Evolutionary conservation across 2,329 filamentous ascomycete genomes (phyloP).

Genomic region (Fusarium robinianum): DNA sequence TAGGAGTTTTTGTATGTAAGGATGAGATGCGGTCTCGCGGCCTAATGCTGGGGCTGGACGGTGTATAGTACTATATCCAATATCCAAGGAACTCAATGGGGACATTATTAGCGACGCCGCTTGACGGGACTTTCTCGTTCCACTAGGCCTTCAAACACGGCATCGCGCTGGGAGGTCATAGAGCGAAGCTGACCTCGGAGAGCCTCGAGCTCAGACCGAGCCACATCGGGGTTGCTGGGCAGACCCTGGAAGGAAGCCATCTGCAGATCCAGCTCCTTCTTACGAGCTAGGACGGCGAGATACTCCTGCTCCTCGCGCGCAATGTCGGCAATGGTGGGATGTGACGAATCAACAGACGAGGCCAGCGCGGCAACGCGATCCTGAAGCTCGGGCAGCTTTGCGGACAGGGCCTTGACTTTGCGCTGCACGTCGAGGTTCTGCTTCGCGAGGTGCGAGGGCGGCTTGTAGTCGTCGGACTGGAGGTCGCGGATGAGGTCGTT

Average conservation of each 20-base stretch:
- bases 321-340: slow-evolving; percentile 61
- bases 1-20: slow-evolving; percentile 3
- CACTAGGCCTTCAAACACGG: slow-evolving; percentile 74
- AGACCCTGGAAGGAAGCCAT: slow-evolving; percentile 71
- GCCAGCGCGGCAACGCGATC: slow-evolving; percentile 55
- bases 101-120: slow-evolving; percentile 37
- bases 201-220: slow-evolving; percentile 70
- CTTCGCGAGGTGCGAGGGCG: slow-evolving; percentile 62
- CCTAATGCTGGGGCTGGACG: slow-evolving; percentile 13
- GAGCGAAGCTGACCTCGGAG: slow-evolving; percentile 66
- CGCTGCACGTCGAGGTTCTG: slow-evolving; percentile 77
- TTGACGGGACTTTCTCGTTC: slow-evolving; percentile 62
- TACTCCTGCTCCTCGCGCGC: slow-evolving; percentile 63
- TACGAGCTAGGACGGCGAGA: slow-evolving; percentile 58
- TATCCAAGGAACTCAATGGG: slow-evolving; percentile 16
- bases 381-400: slow-evolving; percentile 66
- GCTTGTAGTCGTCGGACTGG: slow-evolving; percentile 54
- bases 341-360: slow-evolving; percentile 40
- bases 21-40: slow-evolving; percentile 3
- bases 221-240: slow-evolving; percentile 70
- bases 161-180: slow-evolving; percentile 68
- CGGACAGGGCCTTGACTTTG: slow-evolving; percentile 66
- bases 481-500: slow-evolving; percentile 49
- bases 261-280: slow-evolving; percentile 64
- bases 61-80: slow-evolving; percentile 33